Evolutionary conservation across 192 early-diverging fungal genomes (phyloP).

Genomic region (Coemansia umbellata): DNA sequence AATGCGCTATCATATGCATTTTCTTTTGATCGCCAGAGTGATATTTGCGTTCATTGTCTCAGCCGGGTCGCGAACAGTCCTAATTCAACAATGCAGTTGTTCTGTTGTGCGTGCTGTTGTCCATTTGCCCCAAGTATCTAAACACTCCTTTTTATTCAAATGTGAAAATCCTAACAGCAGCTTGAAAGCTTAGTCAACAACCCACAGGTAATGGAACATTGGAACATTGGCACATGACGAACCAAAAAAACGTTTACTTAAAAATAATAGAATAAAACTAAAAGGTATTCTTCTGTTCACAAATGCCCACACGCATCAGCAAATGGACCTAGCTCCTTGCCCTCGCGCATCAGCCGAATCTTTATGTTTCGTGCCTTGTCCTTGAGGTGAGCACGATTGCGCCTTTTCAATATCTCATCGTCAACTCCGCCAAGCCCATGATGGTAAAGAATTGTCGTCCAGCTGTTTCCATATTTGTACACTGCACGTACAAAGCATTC

Average conservation of each 20-base stretch:
- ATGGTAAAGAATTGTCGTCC: conserved; percentile 26
- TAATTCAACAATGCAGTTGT: too few species aligned
- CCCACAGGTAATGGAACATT: too few species aligned
- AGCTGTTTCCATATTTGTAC: conserved; percentile 16
- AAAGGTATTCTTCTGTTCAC: not conserved
- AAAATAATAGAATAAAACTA: not conserved
- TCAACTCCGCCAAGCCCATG: conserved; percentile 21
- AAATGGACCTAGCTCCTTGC: conserved; percentile 31
- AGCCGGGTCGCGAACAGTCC: too few species aligned
- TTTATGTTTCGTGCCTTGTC: conserved; percentile 53
- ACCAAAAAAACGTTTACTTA: not conserved
- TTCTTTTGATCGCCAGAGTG: too few species aligned
- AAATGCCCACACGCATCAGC: conserved; percentile 10
- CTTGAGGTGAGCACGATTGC: conserved; percentile 39
- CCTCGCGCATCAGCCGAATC: conserved; percentile 34
- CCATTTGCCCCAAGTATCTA: too few species aligned
- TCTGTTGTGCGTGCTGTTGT: too few species aligned
- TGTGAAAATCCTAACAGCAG: too few species aligned
- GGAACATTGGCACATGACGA: too few species aligned
- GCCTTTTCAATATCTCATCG: conserved; percentile 23
- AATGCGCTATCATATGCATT: too few species aligned
- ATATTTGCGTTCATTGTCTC: too few species aligned
- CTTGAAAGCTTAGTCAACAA: too few species aligned
- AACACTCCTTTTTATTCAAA: too few species aligned
- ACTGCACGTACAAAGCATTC: conserved; percentile 35